Percentiles rank a stretch among this genome's conserved stretches.
phyloP scores from a whole-genome alignment of 495 filamentous ascomycete genomes.

The Daldinia concentrica region DNA sequence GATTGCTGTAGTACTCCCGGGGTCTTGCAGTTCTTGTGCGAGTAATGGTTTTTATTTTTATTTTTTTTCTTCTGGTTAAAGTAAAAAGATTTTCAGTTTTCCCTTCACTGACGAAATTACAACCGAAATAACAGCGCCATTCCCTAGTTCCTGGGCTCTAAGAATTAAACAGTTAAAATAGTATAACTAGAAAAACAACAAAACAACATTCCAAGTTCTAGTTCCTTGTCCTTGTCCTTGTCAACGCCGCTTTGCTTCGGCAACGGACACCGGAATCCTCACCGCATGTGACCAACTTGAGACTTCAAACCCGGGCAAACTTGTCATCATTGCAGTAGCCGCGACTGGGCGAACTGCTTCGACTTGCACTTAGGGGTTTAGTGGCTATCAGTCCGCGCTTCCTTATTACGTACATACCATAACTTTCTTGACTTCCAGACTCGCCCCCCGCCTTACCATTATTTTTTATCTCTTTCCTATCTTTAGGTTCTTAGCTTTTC shows the following conservation, averaged over 20 bases:
- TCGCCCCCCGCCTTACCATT: constrained; percentile 46
- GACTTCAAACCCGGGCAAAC: constrained; percentile 32
- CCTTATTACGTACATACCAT: constrained; percentile 46
- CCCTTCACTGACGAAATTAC: no score
- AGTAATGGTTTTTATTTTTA: constrained; percentile 3
- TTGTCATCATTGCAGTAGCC: constrained; percentile 37
- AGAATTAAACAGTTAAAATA: background rate
- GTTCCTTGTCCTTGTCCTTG: background rate
- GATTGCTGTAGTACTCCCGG: constrained; percentile 14
- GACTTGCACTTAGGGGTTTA: constrained; percentile 77
- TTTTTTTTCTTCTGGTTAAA: background rate
- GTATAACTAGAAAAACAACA: background rate
- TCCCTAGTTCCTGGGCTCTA: background rate
- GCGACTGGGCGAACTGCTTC: constrained; percentile 53
- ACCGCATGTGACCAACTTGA: constrained; percentile 45
- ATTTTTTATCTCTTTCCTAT: constrained; percentile 10
- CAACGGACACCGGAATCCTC: constrained; percentile 23
- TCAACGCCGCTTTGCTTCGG: constrained; percentile 46
- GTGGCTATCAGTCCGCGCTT: constrained; percentile 46
- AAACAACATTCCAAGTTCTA: background rate
- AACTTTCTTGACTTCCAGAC: constrained; percentile 28
- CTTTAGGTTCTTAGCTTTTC: background rate
- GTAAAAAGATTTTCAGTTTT: background rate
- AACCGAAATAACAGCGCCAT: no score
- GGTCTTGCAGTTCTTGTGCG: constrained; percentile 9